Percentiles rank a stretch among this genome's conserved stretches.
Evolutionary conservation across 2,329 filamentous ascomycete genomes (phyloP).

Genomic region (Nigrospora osmanthi): DNA sequence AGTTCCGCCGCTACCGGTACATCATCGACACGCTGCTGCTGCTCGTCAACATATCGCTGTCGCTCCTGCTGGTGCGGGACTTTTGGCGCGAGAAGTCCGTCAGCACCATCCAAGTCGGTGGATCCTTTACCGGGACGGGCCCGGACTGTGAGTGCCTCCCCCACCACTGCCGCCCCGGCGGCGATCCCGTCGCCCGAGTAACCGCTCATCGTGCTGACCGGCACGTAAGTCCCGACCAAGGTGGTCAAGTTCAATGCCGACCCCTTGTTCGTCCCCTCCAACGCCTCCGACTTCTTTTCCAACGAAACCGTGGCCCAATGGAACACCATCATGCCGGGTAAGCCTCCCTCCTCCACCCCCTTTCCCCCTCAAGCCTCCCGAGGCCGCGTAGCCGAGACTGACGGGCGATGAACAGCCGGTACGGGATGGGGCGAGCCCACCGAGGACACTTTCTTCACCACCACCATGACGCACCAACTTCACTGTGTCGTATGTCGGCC

Average conservation of each 20-base stretch:
- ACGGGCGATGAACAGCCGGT: constrained; percentile 12
- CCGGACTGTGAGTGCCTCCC: constrained; percentile 17
- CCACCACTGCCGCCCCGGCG: background rate
- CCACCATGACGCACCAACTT: constrained; percentile 27
- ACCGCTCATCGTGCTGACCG: constrained; percentile 4
- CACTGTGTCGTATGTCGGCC: constrained; percentile 21
- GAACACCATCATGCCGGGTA: constrained; percentile 27
- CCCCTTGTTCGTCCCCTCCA: constrained; percentile 24
- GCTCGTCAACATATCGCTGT: constrained; percentile 19
- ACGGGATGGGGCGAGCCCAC: constrained; percentile 27
- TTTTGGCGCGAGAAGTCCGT: constrained; percentile 11
- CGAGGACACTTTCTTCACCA: constrained; percentile 27
- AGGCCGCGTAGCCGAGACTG: constrained; percentile 1
- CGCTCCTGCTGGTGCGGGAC: constrained; percentile 16
- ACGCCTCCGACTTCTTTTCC: constrained; percentile 27
- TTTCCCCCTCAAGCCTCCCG: no score
- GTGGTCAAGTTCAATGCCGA: constrained; percentile 25
- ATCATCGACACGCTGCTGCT: constrained; percentile 23
- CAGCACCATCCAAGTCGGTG: constrained; percentile 22
- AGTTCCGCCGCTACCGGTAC: constrained; percentile 18
- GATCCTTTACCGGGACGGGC: constrained; percentile 27
- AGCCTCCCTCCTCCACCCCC: background rate
- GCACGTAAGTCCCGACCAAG: constrained; percentile 19
- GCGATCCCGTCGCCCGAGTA: no score
- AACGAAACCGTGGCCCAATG: constrained; percentile 23